Conservation (phyloP, 129 eudicot species). For the Erigeron canadensis region DNA sequence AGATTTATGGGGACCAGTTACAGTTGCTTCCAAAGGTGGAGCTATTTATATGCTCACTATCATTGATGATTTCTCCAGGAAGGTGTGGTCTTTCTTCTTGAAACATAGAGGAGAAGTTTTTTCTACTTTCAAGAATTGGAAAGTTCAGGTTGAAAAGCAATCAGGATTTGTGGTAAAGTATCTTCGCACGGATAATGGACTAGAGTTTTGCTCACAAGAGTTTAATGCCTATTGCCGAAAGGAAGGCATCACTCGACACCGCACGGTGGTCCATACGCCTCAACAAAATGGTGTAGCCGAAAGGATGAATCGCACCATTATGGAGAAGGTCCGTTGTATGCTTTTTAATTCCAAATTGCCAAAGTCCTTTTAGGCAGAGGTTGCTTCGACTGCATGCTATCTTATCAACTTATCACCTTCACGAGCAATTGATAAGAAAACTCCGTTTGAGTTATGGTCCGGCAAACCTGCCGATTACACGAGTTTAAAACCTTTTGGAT, state of each 20-base stretch:
- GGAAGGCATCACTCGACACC: background rate
- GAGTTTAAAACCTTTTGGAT: background rate
- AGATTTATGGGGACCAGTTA: background rate
- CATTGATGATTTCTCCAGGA: background rate
- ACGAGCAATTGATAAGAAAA: conserved; percentile 1
- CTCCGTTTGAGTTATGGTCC: background rate
- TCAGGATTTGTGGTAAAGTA: background rate
- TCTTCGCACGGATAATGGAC: background rate
- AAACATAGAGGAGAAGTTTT: background rate
- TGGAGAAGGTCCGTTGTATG: conserved; percentile 1
- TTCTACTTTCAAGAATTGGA: background rate
- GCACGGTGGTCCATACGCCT: background rate
- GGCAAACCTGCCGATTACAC: background rate
- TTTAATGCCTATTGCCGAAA: background rate
- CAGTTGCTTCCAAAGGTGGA: background rate
- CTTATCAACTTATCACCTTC: background rate
- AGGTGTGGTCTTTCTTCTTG: background rate
- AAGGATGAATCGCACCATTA: conserved; percentile 9
- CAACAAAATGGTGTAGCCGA: conserved; percentile 3
- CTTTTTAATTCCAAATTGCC: background rate
- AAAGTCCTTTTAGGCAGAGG: conserved; percentile 9
- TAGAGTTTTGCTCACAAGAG: background rate
- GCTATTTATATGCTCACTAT: background rate
- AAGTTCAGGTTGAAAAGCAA: background rate
- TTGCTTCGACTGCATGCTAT: background rate